Base-by-base conservation (phyloP, 2,329 filamentous ascomycete genomes). In the Colletotrichum lindemuthianum region DNA sequence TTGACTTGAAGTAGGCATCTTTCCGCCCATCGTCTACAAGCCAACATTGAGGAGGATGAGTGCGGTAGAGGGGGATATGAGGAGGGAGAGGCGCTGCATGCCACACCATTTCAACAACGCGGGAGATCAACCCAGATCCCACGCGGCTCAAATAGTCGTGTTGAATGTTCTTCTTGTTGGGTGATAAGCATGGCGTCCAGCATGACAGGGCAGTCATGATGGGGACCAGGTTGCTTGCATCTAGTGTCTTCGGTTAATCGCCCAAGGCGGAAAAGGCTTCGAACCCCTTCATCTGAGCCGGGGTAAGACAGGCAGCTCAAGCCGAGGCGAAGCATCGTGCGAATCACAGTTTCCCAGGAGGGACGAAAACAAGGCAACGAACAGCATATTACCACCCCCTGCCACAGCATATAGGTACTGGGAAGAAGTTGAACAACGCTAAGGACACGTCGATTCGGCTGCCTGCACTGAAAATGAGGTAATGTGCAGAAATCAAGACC, bases 361-460 rank as follows among this genome's bases (percentile, higher is more conserved):
- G 15, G 15, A 32, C 15, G 10, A 47, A 50, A 56, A 58, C 47
- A 50, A 58, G 55, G 55, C 55, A 50, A 50, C 45, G 8, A 16
- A 40, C 9, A n/a, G 7, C 13, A 12, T 15, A 24, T 24, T 4
- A 24, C 4, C 5, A 24, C 55, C 54, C 54, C 55, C 55, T 58
- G 55, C 36, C 9, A 50, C 45, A 48, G 16, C 45, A 34, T 34
- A 33, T 24, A 24, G 37, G 15, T 43, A n/a, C 11, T 36, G 43
- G 15, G 36, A 41, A 24, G 55, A 16, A 45, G 43, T 16, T 45
- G 43, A 16, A 11, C 15, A 45, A 45, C 43, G 43, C 43, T 11
- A 24, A 16, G 16, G 43, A 45, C 15, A n/a, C 13, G 13, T 45
- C 33, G 24, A 45, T 39, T 40, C 15, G 37, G 45, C 32, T 58